These are phyloP conservation scores for Rosa lucieae DNA, from an alignment of 306 rosid species.

Conservation along the genomic window DNA sequence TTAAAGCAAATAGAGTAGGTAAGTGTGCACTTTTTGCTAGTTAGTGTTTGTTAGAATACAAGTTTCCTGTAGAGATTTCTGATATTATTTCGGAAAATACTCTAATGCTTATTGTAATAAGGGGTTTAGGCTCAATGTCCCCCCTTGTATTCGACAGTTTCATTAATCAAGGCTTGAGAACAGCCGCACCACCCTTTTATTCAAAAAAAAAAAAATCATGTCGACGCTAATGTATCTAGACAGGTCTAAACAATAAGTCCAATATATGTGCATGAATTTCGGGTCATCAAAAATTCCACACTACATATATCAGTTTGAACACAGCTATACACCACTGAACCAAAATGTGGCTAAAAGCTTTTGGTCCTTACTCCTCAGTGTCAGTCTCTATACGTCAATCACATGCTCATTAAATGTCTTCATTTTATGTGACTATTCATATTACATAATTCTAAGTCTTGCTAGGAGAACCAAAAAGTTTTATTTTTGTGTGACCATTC, in stretches of 20 bases:
- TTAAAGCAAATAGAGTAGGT: too few relatives aligned
- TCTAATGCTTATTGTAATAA: too few relatives aligned
- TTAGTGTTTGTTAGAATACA: too few relatives aligned
- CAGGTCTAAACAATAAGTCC: constrained; percentile 3
- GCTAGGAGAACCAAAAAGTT: background rate
- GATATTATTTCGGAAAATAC: too few relatives aligned
- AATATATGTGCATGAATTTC: background rate
- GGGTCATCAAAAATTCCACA: background rate
- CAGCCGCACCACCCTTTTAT: too few relatives aligned
- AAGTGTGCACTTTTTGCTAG: too few relatives aligned
- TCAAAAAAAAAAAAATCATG: too few relatives aligned
- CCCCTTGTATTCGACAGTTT: too few relatives aligned
- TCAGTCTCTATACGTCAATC: background rate
- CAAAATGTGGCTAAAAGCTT: background rate
- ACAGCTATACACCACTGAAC: background rate
- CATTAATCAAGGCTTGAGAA: too few relatives aligned
- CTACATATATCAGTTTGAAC: background rate
- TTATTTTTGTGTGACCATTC: too few relatives aligned
- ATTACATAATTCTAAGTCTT: background rate
- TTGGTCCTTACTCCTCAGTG: background rate
- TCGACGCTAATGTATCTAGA: background rate
- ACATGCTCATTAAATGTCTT: background rate
- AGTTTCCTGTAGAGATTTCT: too few relatives aligned
- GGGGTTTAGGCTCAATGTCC: too few relatives aligned
- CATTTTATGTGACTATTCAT: background rate